Evolutionary conservation across 495 filamentous ascomycete genomes (phyloP), one percentile per base, ranked within the genome.

Genomic region (Parathielavia appendiculata): DNA sequence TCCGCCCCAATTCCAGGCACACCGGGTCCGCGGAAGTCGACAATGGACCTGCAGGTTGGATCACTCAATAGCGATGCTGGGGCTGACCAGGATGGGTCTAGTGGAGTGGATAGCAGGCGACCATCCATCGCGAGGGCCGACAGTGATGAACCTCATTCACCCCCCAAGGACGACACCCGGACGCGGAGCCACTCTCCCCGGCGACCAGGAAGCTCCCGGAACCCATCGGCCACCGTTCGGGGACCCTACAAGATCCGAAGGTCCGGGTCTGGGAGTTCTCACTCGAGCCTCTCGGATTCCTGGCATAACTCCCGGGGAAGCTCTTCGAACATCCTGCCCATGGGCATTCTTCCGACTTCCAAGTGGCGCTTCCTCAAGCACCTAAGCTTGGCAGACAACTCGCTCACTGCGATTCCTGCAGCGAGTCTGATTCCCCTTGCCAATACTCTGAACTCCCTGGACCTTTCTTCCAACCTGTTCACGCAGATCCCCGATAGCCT

Each of bases 341-440:
- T 82, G 66, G 83, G 82, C 26, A 76, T 83, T 48, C 79, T 96
- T 10, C 90, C 90, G 40, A 68, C 87, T 9, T 86, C 86, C 30
- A 97, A 97, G 76, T 98, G 93, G 93, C 83, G 92, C 52, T 95
- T 97, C 71, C 72, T 98, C 66, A 86, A 86, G 64, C 92, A 97
- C 72, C 78, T 98, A 11, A 91, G 93, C 62, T 77, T 98, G 49
- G 84, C 93, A 1, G 93, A 98, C 64, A 98, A 97, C 69, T 85
- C 84, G 14, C 72, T 98, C 50, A 95, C 90, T 6, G 82, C 84
- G 6, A 83, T 98, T 46, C 80, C 86, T 13, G 80, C 85, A 4
- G 65, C 83, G 41, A 88, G 91, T 66, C 77, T 98, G 49, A 72
- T 80, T 23, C 93, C 93, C 9, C 80, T 98, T 43, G 86, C 90